Evolutionary conservation across 2,329 filamentous ascomycete genomes (phyloP).

Genomic region (Calonectria pteridis): DNA sequence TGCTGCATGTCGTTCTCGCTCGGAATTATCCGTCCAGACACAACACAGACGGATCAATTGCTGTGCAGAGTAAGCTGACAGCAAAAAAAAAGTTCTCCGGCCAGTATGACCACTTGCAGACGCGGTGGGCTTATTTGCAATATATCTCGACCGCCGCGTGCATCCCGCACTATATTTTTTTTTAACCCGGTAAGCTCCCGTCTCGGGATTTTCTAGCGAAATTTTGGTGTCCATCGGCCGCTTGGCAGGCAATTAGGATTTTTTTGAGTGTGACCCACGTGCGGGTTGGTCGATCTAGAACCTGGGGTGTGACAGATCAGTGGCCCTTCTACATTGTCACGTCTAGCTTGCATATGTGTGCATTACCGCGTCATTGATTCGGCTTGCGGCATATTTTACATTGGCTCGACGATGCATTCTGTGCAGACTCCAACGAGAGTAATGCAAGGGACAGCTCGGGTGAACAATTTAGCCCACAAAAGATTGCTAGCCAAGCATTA

Average conservation of each 20-base stretch:
- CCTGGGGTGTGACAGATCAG: neutral
- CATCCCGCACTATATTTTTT: neutral
- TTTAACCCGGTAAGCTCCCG: too few relatives aligned
- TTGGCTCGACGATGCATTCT: neutral
- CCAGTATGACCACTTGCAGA: too few relatives aligned
- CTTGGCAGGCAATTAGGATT: too few relatives aligned
- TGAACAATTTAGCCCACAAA: neutral
- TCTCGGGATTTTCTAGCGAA: neutral
- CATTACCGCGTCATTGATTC: neutral
- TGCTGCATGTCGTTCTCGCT: neutral
- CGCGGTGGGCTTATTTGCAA: neutral
- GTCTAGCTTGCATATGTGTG: neutral
- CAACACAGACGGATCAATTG: neutral
- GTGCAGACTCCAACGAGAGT: neutral
- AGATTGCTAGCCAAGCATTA: neutral
- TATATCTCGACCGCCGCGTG: neutral
- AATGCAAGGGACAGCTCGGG: neutral
- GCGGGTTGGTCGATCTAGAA: neutral
- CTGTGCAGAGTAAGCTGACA: neutral
- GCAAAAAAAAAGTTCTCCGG: neutral
- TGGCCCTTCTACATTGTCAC: neutral
- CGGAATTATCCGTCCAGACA: neutral
- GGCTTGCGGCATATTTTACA: neutral
- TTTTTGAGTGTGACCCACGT: neutral
- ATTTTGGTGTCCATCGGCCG: neutral